Base-by-base conservation (phyloP, 2,329 filamentous ascomycete species). In the Calonectria naviculata region DNA sequence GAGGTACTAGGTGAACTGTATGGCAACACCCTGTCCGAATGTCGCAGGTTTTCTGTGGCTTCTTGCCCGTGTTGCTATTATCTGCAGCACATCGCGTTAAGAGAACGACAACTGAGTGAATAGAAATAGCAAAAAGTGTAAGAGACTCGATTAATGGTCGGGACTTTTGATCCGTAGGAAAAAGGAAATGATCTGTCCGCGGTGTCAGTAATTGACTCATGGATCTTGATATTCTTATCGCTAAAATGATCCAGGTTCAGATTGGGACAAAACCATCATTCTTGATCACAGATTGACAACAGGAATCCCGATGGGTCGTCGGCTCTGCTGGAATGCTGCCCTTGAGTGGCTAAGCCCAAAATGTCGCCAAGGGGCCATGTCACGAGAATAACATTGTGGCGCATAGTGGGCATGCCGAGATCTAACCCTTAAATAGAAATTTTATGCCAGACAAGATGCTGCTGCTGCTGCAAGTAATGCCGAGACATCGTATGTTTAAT, bases 301-400 rank as follows among this genome's bases (percentile, higher is more conserved):
- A 38, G 52, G 52, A 58, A 58, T 58, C 31, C 52, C 52, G 52
- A 58, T 58, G 52, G 34, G 52, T 13, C 52, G 52, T 38, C 52
- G 38, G 9, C 10, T 38, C 21, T 28, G 13, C 31, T 28, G 52
- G 52, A 58, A 58, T 58, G 52, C 4, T 3, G 24, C 12, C 24
- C 21, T 36, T n/a, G 6, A 26, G 21, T 2, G 21, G 21, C 52
- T 38, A 58, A 24, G 21, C 52, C 34, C 21, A 28, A 58, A 58
- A 12, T 5, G 52, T 12, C 9, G 4, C 13, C 52, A 56, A 56
- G n/a, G 31, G 31, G n/a, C 5, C 26, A 36, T 28, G n/a, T 26
- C 7, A 36, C 34, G 21, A 36, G 13, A 58, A 58, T 58, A 58
- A 24, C 34, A 38, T 58, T 58, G 9, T 9, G 52, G n/a, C 52